Conservation (phyloP, 1,284 basidiomycete genomes). For the Cutaneotrichosporon cutaneum region DNA sequence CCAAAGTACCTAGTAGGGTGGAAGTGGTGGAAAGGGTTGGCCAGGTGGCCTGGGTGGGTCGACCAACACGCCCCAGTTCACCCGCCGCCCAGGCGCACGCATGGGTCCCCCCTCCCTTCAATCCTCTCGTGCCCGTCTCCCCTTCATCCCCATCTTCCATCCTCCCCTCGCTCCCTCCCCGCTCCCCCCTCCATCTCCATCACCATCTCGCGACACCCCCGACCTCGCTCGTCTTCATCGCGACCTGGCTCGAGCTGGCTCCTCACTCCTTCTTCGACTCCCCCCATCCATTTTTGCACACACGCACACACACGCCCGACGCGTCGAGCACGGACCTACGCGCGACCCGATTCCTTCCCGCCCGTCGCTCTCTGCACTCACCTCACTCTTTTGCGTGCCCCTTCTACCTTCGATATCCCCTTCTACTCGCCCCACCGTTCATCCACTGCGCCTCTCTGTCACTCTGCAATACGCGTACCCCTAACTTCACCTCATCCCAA, state of each 20-base stretch:
- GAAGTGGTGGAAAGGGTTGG: too few species aligned
- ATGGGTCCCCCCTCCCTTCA: too few species aligned
- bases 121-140: too few species aligned
- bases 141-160: neutral
- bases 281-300: neutral
- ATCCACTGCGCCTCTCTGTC: neutral
- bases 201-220: neutral
- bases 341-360: neutral
- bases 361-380: constrained; percentile 1
- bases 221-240: neutral
- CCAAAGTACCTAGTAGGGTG: too few species aligned
- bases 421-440: neutral
- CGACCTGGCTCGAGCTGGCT: neutral
- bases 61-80: too few species aligned
- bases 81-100: too few species aligned
- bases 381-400: neutral
- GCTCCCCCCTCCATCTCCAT: neutral
- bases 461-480: neutral
- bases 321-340: neutral
- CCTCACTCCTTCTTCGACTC: neutral
- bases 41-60: too few species aligned
- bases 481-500: neutral
- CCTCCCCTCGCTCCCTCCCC: neutral
- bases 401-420: neutral
- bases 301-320: neutral